Conservation (phyloP, 176 grass and related monocot genomes). For the Carex scoparia region DNA sequence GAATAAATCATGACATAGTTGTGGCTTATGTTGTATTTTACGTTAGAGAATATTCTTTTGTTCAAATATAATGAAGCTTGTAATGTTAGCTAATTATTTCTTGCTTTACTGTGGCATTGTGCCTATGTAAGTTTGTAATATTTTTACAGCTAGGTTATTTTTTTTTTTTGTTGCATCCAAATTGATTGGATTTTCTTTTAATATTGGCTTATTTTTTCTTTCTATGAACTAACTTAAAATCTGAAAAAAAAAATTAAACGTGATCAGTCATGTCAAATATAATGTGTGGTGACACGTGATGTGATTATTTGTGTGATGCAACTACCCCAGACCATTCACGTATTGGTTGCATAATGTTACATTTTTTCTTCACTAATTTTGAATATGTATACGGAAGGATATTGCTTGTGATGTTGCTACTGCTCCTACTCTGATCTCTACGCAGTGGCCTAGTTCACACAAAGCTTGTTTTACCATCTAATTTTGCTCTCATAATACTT, state of each 20-base stretch:
- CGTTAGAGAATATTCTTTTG: not conserved
- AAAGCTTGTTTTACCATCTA: not conserved
- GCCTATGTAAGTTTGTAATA: constrained; percentile 9
- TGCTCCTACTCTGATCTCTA: not conserved
- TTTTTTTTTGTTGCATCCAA: not conserved
- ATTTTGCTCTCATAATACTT: not conserved
- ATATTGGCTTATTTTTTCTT: too few relatives aligned
- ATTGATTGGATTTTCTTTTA: too few relatives aligned
- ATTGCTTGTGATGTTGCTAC: not conserved
- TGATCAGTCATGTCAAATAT: too few relatives aligned
- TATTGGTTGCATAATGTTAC: too few relatives aligned
- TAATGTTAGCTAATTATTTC: constrained; percentile 9
- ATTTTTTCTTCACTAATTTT: too few relatives aligned
- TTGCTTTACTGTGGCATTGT: not conserved
- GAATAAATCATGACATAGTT: constrained; percentile 27
- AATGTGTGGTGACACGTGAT: too few relatives aligned
- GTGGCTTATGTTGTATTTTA: not conserved
- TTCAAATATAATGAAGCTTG: not conserved
- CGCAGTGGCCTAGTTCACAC: not conserved
- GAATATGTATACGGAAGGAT: not conserved
- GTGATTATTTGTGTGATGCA: too few relatives aligned
- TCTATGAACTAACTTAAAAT: too few relatives aligned
- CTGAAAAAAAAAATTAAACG: too few relatives aligned
- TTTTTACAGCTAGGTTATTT: not conserved
- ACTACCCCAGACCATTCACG: too few relatives aligned